Evolutionary conservation across 768 basidiomycete species (phyloP).

Genomic region (Pleurotus djamor): DNA sequence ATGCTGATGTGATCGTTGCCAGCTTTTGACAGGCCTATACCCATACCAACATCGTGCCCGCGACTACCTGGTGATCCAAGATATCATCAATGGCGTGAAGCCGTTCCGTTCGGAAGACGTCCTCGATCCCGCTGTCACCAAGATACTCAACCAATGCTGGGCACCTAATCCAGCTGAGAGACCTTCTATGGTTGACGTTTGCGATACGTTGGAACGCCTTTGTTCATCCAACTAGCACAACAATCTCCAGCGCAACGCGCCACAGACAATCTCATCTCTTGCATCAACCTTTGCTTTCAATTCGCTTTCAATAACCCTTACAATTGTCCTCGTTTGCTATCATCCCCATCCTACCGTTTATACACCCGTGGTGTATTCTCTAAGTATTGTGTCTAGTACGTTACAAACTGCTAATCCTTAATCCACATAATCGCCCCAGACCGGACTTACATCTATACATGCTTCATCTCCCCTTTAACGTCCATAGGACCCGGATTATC

Average conservation of each 20-base stretch:
- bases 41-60: conserved; percentile 21
- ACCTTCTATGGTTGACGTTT: conserved; percentile 17
- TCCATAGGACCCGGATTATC: too few species aligned
- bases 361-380: too few species aligned
- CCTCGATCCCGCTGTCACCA: neutral
- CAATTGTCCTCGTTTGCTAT: too few species aligned
- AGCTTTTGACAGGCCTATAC: conserved; percentile 21
- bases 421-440: too few species aligned
- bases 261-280: neutral
- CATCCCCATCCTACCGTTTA: too few species aligned
- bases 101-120: conserved; percentile 15
- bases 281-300: too few species aligned
- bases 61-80: conserved; percentile 22
- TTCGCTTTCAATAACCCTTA: too few species aligned
- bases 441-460: too few species aligned
- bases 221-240: neutral
- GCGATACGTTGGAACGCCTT: conserved; percentile 12
- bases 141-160: conserved; percentile 20
- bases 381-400: too few species aligned
- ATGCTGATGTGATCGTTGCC: neutral
- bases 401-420: too few species aligned
- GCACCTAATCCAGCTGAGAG: conserved; percentile 15
- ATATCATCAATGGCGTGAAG: conserved; percentile 14
- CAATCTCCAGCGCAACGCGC: neutral
- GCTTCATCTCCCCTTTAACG: too few species aligned